Base-by-base conservation (phyloP, 164 flowering plant genomes). In the Malania oleifera region DNA sequence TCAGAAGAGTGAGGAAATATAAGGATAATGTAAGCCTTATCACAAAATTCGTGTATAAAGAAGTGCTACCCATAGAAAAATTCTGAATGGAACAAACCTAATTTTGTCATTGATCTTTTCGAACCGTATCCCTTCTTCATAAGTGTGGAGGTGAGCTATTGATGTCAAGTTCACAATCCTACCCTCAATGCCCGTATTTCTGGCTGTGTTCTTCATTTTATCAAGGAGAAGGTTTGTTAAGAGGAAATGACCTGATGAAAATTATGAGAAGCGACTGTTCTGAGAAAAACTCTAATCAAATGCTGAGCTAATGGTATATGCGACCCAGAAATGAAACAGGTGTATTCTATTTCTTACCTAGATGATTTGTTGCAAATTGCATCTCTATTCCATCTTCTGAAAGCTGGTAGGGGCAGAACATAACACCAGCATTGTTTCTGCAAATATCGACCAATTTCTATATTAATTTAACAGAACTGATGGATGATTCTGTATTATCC, bases 381-480 rank as follows among this genome's bases (percentile, higher is more conserved):
- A 74, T 53, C 73, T 93, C 98, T 11, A 89, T 76, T 29, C 91
- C 95, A 70, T 93, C 96, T 60, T 81, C 73, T 0, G 98, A 89
- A 17, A 80, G 89, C 67, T 85, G 82, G 76, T 52, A 84, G 3
- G 96, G 98, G 55, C 97, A 93, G 75, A 89, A 93, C 98, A 93
- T 93, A 24, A 91, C 61, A 6, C 98, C 98, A 27, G 98, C 96
- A 64, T 90, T 90, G 82, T 90, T 90, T 84, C 97, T 87, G 84
- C 40, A 67, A 64, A 51, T 6, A 14, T 5, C 3, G 5, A 6
- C 23, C 19, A 5, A 44, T 44, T 44, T 44, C 3, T 44, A 4
- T 44, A 13, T 44, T 44, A 5, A 17, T 44, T 44, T 5, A 44
- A 44, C 4, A 5, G 18, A 44, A 44, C 18, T 17, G 48, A 20